Evolutionary conservation across 106 monocot genomes (phyloP), one percentile per base, ranked within the genome.

Genomic region (Phalaenopsis aphrodite): DNA sequence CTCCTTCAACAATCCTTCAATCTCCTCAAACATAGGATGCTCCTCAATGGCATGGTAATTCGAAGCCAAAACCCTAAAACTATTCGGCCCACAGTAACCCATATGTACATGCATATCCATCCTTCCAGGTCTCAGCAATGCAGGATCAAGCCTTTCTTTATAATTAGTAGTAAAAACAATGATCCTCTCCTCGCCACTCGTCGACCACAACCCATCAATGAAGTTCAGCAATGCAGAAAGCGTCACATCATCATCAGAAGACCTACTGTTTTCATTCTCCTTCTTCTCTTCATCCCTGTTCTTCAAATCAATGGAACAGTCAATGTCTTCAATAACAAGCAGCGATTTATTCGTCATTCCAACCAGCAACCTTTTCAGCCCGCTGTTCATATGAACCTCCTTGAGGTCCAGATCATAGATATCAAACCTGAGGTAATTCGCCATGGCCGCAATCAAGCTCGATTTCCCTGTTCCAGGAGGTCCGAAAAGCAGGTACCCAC

Each of bases 401-500:
- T 71, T 73, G 17, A 83, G 78, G 41, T 83, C 83, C 56, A 83
- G n/a, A 78, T 83, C 78, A 38, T 83, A 83, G 55, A 78, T 72
- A n/a, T 83, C 78, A 58, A 83, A 83, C 4, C 72, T 78, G 43
- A 83, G 73, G 42, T 56, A 85, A 56, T 93, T 90, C 11, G 88
- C 92, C 75, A 93, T 93, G 38, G 92, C 92, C 2, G 89, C 87
- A 41, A 91, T 79, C 86, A 91, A 87, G 49, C 85, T 85, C 4
- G 88, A 91, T 58, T 91, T 91, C 19, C 91, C 88, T 2, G 86
- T 91, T 10, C 91, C 88, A 0, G 91, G 91, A 3, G 87, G 91
- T 23, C 89, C 91, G 49, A 81, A 79, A 19, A 91, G 83, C 38
- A 91, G 80, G 69, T 88, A 88, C 3, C 88, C 86, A 0, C 88